Evolutionary conservation across 148 eudicot genomes (phyloP).

Genomic region (Heliamphora exappendiculata): DNA sequence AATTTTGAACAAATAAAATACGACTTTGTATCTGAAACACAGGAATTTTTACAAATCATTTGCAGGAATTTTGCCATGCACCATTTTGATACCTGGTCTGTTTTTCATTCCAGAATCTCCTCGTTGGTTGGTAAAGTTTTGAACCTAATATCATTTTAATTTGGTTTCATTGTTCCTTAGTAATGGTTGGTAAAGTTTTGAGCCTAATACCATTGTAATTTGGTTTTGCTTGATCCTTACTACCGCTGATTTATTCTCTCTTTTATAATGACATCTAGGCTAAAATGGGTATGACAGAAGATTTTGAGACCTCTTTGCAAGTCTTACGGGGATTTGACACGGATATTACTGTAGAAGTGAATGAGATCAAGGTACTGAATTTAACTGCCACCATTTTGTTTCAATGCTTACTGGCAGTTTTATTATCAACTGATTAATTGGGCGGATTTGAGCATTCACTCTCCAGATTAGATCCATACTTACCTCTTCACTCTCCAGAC

Average conservation of each 20-base stretch:
- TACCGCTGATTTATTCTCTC: neutral
- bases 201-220: neutral
- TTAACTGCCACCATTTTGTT: conserved; percentile 7
- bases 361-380: conserved; percentile 44
- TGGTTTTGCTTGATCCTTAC: neutral
- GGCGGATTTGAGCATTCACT: neutral
- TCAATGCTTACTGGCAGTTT: neutral
- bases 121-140: conserved; percentile 82
- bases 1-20: neutral
- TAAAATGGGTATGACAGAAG: conserved; percentile 80
- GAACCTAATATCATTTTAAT: neutral
- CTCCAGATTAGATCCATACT: neutral
- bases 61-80: conserved; percentile 75
- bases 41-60: neutral
- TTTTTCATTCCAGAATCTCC: conserved; percentile 98
- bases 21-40: neutral
- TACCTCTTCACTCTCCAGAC: neutral
- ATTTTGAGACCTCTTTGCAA: conserved; percentile 81
- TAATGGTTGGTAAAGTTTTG: conserved; percentile 79
- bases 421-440: neutral
- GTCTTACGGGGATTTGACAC: conserved; percentile 74
- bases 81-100: conserved; percentile 75
- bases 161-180: too few relatives aligned
- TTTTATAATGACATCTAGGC: conserved; percentile 40
- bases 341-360: conserved; percentile 39